Evolutionary conservation across 1,284 basidiomycete species (phyloP).

Genomic region (Tilletia indica): DNA sequence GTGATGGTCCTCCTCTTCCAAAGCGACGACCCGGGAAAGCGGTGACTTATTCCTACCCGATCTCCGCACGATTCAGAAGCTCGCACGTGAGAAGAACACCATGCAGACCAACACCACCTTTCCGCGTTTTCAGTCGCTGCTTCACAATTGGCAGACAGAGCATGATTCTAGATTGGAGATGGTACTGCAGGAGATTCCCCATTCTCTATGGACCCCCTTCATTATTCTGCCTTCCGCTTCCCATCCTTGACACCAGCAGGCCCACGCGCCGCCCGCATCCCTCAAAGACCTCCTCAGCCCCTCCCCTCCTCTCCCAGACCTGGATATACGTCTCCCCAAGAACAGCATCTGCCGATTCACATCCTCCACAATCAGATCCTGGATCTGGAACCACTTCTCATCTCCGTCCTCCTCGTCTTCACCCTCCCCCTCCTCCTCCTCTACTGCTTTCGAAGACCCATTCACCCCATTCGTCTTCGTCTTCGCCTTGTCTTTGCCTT

Average conservation of each 20-base stretch:
- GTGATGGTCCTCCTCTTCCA: background rate
- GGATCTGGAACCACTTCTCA: conserved; percentile 94
- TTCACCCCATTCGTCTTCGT: background rate
- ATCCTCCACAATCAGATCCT: conserved; percentile 94
- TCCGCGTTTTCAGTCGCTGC: no score
- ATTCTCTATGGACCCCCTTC: no score
- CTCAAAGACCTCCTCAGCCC: conserved; percentile 14
- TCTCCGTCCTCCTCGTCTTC: conserved; percentile 35
- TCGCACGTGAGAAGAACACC: no score
- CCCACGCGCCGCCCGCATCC: background rate
- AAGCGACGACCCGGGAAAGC: no score
- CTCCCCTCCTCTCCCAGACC: conserved; percentile 34
- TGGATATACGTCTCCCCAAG: conserved; percentile 85
- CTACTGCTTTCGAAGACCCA: conserved; percentile 9
- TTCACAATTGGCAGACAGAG: no score
- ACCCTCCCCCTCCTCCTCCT: background rate
- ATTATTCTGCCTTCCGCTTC: no score
- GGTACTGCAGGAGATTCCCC: no score
- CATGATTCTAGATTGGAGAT: no score
- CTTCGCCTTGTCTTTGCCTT: background rate
- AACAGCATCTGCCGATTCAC: conserved; percentile 96
- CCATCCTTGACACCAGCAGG: no score
- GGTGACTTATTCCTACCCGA: no score
- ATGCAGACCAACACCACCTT: no score
- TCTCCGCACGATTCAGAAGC: no score